phyloP scores from a whole-genome alignment of 2,329 filamentous ascomycete species.

The Podosphaera fusca region DNA sequence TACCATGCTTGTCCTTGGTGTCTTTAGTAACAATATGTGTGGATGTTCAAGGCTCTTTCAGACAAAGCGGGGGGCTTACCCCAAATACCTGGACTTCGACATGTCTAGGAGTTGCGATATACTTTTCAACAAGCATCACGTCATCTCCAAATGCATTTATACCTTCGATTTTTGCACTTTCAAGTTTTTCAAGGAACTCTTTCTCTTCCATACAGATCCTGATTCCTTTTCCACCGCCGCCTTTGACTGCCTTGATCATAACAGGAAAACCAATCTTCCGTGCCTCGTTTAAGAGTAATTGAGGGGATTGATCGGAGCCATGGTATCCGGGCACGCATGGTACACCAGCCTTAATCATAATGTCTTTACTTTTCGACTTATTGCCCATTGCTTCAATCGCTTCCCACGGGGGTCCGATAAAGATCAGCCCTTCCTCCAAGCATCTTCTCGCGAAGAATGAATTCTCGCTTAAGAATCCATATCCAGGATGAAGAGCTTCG shows the following conservation, averaged over 20 bases:
- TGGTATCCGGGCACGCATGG: slow-evolving; percentile 95
- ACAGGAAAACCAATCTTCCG: slow-evolving; percentile 46
- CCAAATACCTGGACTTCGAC: slow-evolving; percentile 85
- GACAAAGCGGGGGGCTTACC: background rate
- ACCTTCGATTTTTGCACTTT: slow-evolving; percentile 53
- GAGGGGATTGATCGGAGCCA: slow-evolving; percentile 53
- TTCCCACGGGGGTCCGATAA: slow-evolving; percentile 71
- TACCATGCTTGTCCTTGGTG: slow-evolving; percentile 39
- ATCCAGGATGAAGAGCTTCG: slow-evolving; percentile 82
- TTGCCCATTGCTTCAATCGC: slow-evolving; percentile 83
- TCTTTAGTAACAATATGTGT: background rate
- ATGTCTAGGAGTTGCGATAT: slow-evolving; percentile 56
- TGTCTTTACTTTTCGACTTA: slow-evolving; percentile 82
- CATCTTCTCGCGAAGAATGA: slow-evolving; percentile 73
- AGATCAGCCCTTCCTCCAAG: slow-evolving; percentile 71
- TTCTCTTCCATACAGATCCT: slow-evolving; percentile 44
- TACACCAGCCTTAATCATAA: slow-evolving; percentile 88
- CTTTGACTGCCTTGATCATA: slow-evolving; percentile 57
- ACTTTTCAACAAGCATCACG: slow-evolving; percentile 67
- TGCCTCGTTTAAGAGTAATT: slow-evolving; percentile 41
- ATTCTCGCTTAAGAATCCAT: slow-evolving; percentile 91
- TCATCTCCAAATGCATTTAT: slow-evolving; percentile 62
- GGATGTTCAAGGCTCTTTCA: background rate
- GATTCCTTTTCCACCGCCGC: slow-evolving; percentile 70
- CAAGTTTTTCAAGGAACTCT: slow-evolving; percentile 48